A percentile compares a stretch with the other conserved stretches of the same genome.
These are phyloP conservation scores for Russula lepida DNA, from an alignment of 768 basidiomycete genomes.

Conservation along the genomic window DNA sequence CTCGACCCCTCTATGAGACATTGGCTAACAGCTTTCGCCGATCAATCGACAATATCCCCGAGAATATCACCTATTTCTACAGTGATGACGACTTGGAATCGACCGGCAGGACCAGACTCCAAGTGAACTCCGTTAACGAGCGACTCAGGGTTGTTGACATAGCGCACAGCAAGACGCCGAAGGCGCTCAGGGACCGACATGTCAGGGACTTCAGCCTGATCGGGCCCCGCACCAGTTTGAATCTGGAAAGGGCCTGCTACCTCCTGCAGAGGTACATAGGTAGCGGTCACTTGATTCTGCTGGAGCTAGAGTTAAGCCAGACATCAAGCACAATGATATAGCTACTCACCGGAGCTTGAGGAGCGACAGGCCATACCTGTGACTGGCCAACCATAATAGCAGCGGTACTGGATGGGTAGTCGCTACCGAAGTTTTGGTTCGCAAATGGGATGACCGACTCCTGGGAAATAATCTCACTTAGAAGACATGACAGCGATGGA, in stretches of 20 bases:
- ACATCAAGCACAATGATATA: background rate
- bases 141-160: background rate
- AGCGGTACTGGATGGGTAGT: background rate
- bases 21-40: background rate
- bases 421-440: background rate
- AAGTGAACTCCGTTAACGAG: background rate
- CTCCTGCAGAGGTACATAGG: background rate
- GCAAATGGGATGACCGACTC: background rate
- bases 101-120: background rate
- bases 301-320: background rate
- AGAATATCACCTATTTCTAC: background rate
- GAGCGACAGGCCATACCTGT: background rate
- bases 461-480: background rate
- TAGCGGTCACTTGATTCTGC: too few relatives aligned
- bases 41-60: background rate
- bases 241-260: background rate
- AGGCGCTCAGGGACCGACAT: background rate
- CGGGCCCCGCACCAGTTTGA: too few relatives aligned
- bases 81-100: background rate
- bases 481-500: background rate
- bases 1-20: too few relatives aligned
- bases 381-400: background rate
- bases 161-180: background rate
- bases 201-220: background rate
- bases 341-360: background rate